Evolutionary conservation across 106 monocot species (phyloP).

Genomic region (Gastrodia elata): DNA sequence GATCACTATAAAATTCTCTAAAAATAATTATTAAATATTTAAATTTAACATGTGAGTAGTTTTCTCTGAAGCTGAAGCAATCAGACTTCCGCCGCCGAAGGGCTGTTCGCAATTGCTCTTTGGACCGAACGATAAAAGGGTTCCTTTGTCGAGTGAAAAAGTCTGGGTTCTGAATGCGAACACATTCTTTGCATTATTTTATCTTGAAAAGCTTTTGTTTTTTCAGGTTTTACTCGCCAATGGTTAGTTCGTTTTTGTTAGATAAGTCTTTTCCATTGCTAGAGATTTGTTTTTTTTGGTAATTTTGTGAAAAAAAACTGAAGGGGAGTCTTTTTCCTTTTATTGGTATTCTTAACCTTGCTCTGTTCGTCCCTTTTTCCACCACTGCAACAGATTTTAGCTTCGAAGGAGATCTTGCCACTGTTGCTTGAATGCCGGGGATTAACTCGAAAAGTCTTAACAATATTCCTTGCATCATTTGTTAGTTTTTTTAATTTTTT

Average conservation of each 20-base stretch:
- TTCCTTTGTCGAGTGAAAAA: no score
- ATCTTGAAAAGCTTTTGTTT: not conserved
- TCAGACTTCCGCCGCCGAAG: no score
- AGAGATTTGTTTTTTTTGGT: not conserved
- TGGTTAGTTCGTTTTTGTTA: not conserved
- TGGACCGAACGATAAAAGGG: no score
- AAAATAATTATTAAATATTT: no score
- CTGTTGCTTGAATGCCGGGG: not conserved
- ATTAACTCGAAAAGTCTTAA: not conserved
- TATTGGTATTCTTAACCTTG: not conserved
- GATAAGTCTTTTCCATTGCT: not conserved
- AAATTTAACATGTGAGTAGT: no score
- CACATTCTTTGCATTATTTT: not conserved
- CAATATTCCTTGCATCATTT: not conserved
- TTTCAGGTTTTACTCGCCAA: not conserved
- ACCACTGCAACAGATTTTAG: not conserved
- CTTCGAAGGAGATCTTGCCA: not conserved
- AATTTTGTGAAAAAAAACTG: not conserved
- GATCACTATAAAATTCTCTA: no score
- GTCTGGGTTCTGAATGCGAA: no score
- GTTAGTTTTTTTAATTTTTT: not conserved
- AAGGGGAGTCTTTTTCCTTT: not conserved
- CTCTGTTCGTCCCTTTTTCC: not conserved
- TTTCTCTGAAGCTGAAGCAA: no score
- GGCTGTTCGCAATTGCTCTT: no score